A percentile compares a stretch with the other conserved stretches of the same genome.
These are phyloP conservation scores for Eucalyptus camaldulensis DNA, from an alignment of 345 rosid genomes.

Conservation along the genomic window DNA sequence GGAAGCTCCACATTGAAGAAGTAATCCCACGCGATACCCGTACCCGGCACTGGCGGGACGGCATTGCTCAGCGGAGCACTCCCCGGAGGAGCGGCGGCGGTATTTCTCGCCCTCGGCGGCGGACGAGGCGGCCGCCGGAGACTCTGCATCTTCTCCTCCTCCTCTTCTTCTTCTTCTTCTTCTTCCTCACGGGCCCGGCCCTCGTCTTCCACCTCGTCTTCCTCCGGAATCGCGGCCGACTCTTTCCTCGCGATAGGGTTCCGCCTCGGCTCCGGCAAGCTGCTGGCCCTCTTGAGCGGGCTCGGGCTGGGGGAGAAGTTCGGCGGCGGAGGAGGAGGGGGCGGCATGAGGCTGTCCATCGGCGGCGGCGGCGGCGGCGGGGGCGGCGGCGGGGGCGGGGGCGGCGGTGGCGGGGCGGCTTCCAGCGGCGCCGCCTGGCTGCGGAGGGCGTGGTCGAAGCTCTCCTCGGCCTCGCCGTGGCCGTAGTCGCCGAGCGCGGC, in stretches of 20 bases:
- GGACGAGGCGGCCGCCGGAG: not conserved
- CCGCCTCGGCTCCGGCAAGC: slow-evolving; percentile 36
- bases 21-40: slow-evolving; percentile 50
- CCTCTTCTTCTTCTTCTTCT: slow-evolving; percentile 50
- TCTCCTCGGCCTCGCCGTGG: slow-evolving; percentile 58
- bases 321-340: slow-evolving; percentile 70
- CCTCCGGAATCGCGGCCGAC: slow-evolving; percentile 27
- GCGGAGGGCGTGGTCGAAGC: slow-evolving; percentile 5
- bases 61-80: slow-evolving; percentile 13
- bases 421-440: slow-evolving; percentile 18
- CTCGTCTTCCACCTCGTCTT: slow-evolving; percentile 12
- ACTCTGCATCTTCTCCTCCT: slow-evolving; percentile 27
- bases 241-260: slow-evolving; percentile 4
- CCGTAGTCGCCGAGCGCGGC: slow-evolving; percentile 89
- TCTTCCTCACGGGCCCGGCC: not conserved
- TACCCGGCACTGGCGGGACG: slow-evolving; percentile 36
- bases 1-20: slow-evolving; percentile 60
- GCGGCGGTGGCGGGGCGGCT: slow-evolving; percentile 28
- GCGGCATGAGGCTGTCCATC: slow-evolving; percentile 30
- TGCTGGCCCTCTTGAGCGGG: slow-evolving; percentile 59
- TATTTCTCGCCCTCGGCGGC: slow-evolving; percentile 4
- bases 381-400: slow-evolving; percentile 49
- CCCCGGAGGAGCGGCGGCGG: slow-evolving; percentile 16
- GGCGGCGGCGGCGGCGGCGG: slow-evolving; percentile 35
- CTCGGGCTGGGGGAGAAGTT: slow-evolving; percentile 74